These are phyloP conservation scores for Rhododendron griersonianum DNA, from an alignment of 148 eudicot genomes.

Conservation along the genomic window DNA sequence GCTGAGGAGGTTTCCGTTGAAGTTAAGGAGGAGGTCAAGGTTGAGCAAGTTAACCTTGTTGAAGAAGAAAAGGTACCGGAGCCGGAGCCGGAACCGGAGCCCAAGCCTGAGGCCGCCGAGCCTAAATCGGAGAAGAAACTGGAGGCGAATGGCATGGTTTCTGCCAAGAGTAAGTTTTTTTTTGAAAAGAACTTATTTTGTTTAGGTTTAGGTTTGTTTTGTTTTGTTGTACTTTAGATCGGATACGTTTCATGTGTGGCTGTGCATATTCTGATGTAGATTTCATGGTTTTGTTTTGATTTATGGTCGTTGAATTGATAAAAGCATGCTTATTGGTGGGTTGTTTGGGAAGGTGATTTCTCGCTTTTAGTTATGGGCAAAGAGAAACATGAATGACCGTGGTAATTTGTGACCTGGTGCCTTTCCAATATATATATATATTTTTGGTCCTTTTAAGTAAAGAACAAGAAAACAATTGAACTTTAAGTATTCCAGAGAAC, in stretches of 20 bases:
- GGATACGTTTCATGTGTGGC: background rate
- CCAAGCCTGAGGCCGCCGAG: background rate
- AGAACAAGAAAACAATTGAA: background rate
- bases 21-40: conserved; percentile 1
- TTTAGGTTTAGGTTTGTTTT: background rate
- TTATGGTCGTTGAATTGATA: background rate
- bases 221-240: background rate
- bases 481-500: background rate
- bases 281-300: background rate
- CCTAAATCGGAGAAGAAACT: background rate
- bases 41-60: background rate
- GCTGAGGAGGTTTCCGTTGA: conserved; percentile 3
- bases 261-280: background rate
- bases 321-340: background rate
- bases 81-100: background rate
- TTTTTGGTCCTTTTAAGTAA: too few relatives aligned
- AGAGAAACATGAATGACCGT: background rate
- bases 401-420: background rate
- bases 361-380: background rate
- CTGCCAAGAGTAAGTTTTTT: conserved; percentile 8
- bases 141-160: conserved; percentile 3
- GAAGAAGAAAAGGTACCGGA: conserved; percentile 3
- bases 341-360: background rate
- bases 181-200: background rate
- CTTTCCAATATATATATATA: too few relatives aligned